Evolutionary conservation across 257 asterid genomes (phyloP).

Genomic region (Solanum acaule): DNA sequence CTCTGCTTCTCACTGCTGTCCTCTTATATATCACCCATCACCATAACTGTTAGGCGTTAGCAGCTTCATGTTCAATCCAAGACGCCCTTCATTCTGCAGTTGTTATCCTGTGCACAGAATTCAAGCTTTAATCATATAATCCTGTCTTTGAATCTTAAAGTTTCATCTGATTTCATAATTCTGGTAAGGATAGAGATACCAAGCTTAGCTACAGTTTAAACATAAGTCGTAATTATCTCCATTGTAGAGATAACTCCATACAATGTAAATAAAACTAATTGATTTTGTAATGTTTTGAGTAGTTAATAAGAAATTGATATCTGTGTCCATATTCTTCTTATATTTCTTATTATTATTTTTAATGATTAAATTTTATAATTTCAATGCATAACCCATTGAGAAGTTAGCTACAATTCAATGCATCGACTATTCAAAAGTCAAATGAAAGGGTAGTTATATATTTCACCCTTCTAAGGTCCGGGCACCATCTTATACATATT

Average conservation of each 20-base stretch:
- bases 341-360: neutral
- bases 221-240: neutral
- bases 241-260: neutral
- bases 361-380: neutral
- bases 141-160: neutral
- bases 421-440: neutral
- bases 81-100: neutral
- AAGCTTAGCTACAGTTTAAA: neutral
- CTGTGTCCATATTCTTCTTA: neutral
- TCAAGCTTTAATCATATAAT: neutral
- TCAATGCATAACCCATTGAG: neutral
- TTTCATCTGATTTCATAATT: neutral
- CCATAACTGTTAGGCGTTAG: neutral
- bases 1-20: neutral
- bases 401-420: neutral
- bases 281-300: neutral
- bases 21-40: neutral
- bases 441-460: neutral
- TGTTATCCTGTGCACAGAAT: neutral
- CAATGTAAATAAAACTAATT: neutral
- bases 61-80: neutral
- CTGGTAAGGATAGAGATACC: neutral
- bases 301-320: neutral
- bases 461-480: neutral
- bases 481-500: neutral